A percentile compares a stretch with the other conserved stretches of the same genome.
Evolutionary conservation across 305 asterid species (phyloP).

Genomic region (Rubia peregrina): DNA sequence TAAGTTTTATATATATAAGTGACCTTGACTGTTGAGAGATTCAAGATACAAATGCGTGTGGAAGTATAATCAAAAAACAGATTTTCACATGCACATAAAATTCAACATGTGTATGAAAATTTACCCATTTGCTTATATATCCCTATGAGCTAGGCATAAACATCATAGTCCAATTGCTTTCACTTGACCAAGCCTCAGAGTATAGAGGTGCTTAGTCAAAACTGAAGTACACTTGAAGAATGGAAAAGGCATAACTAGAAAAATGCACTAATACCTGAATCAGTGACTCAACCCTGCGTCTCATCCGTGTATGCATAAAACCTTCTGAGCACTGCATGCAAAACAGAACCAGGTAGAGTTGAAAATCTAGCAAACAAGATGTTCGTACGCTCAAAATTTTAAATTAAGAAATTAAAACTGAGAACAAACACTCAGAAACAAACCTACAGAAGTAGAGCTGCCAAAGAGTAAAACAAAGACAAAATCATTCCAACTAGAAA

Average conservation of each 20-base stretch:
- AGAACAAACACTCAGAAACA: not conserved
- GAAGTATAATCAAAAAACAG: not conserved
- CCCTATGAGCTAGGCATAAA: not conserved
- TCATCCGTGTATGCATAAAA: constrained; percentile 98
- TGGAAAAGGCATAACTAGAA: not conserved
- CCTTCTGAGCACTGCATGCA: constrained; percentile 79
- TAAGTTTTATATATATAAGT: not conserved
- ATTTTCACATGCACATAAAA: not conserved
- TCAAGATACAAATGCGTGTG: not conserved
- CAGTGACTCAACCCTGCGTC: constrained; percentile 90
- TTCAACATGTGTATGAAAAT: not conserved
- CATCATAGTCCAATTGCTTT: not conserved
- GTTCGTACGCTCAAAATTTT: not conserved
- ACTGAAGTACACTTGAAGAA: not conserved
- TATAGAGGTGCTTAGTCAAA: not conserved
- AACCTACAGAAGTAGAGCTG: no score
- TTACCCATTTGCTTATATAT: not conserved
- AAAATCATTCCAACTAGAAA: not conserved
- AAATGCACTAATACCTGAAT: constrained; percentile 49
- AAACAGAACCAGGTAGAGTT: constrained; percentile 13
- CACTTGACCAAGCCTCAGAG: not conserved
- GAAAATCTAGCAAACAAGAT: not conserved
- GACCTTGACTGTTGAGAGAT: not conserved
- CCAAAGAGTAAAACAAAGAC: no score
- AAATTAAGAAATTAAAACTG: not conserved